phyloP scores from a whole-genome alignment of 2,329 filamentous ascomycete species.

The Huntiella decipiens region DNA sequence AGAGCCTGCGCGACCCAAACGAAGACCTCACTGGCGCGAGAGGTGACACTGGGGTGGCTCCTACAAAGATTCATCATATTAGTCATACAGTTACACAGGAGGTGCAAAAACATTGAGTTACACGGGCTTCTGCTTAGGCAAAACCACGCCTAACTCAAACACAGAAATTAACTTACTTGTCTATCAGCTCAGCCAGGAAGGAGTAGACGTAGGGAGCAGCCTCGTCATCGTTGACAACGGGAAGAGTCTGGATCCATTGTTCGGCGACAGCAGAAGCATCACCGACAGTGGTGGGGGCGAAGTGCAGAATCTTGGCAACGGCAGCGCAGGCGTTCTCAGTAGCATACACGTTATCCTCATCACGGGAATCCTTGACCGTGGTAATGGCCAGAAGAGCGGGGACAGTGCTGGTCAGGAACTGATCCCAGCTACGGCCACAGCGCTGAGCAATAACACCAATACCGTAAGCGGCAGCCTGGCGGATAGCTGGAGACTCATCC shows the following conservation, averaged over 20 bases:
- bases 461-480: slow-evolving; percentile 89
- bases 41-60: slow-evolving; percentile 64
- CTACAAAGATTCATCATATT: slow-evolving; percentile 25
- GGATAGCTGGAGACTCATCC: slow-evolving; percentile 73
- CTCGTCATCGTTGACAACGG: slow-evolving; percentile 88
- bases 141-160: not conserved
- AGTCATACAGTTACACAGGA: not conserved
- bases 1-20: slow-evolving; percentile 72
- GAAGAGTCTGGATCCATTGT: slow-evolving; percentile 83
- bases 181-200: slow-evolving; percentile 78
- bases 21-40: slow-evolving; percentile 66
- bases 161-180: slow-evolving; percentile 48
- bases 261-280: slow-evolving; percentile 57
- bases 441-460: slow-evolving; percentile 90
- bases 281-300: slow-evolving; percentile 56
- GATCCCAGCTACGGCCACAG: slow-evolving; percentile 69
- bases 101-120: not conserved
- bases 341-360: slow-evolving; percentile 87
- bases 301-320: slow-evolving; percentile 92
- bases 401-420: slow-evolving; percentile 65
- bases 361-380: slow-evolving; percentile 60
- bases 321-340: slow-evolving; percentile 95
- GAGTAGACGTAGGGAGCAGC: slow-evolving; percentile 90
- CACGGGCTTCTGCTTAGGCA: not conserved
- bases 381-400: slow-evolving; percentile 72